Percentiles rank a stretch among this genome's conserved stretches.
Evolutionary conservation across 2,329 filamentous ascomycete species (phyloP).

Genomic region (Tolypocladium cylindrosporum): DNA sequence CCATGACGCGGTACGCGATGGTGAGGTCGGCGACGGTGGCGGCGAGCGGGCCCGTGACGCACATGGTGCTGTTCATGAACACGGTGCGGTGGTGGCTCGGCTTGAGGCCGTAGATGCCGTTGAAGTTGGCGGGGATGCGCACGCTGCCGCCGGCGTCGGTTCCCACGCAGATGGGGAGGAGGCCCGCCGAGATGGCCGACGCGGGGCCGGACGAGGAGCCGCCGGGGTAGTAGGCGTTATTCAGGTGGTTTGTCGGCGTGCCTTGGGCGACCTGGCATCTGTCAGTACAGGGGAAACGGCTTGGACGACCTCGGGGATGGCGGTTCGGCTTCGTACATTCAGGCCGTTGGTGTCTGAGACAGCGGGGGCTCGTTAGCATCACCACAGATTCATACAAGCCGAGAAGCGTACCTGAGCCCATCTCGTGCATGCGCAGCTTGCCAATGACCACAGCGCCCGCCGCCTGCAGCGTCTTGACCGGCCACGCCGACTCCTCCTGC

Average conservation of each 20-base stretch:
- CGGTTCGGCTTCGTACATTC: slow-evolving; percentile 38
- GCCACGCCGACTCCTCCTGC: slow-evolving; percentile 53
- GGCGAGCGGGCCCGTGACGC: slow-evolving; percentile 66
- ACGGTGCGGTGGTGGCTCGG: slow-evolving; percentile 62
- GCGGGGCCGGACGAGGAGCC: slow-evolving; percentile 71
- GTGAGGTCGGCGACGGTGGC: slow-evolving; percentile 68
- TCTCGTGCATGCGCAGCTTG: slow-evolving; percentile 71
- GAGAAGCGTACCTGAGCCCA: slow-evolving; percentile 50
- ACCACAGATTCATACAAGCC: background rate
- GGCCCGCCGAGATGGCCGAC: slow-evolving; percentile 58
- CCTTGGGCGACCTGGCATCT: slow-evolving; percentile 47
- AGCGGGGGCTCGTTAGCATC: background rate
- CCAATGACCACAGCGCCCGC: slow-evolving; percentile 67
- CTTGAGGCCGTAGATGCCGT: slow-evolving; percentile 75
- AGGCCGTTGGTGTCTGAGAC: slow-evolving; percentile 65
- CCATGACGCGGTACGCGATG: slow-evolving; percentile 72
- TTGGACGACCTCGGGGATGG: background rate
- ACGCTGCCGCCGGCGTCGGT: slow-evolving; percentile 69
- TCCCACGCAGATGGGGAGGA: slow-evolving; percentile 67
- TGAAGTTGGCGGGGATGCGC: slow-evolving; percentile 65
- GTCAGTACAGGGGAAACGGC: slow-evolving; percentile 22
- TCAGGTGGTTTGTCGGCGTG: slow-evolving; percentile 70
- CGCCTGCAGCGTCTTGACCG: slow-evolving; percentile 59
- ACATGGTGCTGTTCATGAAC: slow-evolving; percentile 41
- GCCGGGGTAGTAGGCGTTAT: slow-evolving; percentile 66